Evolutionary conservation across 2,329 filamentous ascomycete genomes (phyloP).

Genomic region (Sarocladium oryzae): DNA sequence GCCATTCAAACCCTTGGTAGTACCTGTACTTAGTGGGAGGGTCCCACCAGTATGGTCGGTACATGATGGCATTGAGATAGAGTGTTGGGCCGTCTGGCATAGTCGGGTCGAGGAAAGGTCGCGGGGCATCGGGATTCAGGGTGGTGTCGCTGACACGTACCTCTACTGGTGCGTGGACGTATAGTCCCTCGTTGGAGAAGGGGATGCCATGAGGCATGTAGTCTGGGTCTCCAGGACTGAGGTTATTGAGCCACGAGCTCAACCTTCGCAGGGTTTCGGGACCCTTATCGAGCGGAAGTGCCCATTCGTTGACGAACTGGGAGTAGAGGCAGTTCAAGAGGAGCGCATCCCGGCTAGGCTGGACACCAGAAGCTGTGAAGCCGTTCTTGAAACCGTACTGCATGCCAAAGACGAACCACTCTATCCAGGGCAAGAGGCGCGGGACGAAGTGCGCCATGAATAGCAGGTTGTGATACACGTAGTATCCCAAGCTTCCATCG

Average conservation of each 20-base stretch:
- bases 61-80: constrained; percentile 86
- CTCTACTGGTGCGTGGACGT: constrained; percentile 85
- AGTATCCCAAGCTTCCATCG: constrained; percentile 73
- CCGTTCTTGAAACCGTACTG: constrained; percentile 85
- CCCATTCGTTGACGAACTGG: constrained; percentile 99
- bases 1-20: constrained; percentile 84
- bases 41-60: constrained; percentile 72
- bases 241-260: constrained; percentile 72
- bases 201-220: constrained; percentile 66
- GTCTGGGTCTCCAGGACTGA: constrained; percentile 54
- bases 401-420: constrained; percentile 97
- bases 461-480: constrained; percentile 87
- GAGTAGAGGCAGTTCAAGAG: constrained; percentile 97
- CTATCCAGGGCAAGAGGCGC: constrained; percentile 74
- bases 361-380: constrained; percentile 61
- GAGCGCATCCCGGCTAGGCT: constrained; percentile 72
- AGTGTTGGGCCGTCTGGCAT: constrained; percentile 62
- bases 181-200: constrained; percentile 71
- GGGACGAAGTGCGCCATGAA: constrained; percentile 74
- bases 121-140: constrained; percentile 22
- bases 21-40: constrained; percentile 71
- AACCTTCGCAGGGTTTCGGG: constrained; percentile 81
- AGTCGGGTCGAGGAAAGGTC: constrained; percentile 63
- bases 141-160: constrained; percentile 76
- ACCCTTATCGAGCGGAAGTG: constrained; percentile 75